Evolutionary conservation across 1,284 basidiomycete genomes (phyloP), one percentile per base, ranked within the genome.

Genomic region (Ustilago curta): DNA sequence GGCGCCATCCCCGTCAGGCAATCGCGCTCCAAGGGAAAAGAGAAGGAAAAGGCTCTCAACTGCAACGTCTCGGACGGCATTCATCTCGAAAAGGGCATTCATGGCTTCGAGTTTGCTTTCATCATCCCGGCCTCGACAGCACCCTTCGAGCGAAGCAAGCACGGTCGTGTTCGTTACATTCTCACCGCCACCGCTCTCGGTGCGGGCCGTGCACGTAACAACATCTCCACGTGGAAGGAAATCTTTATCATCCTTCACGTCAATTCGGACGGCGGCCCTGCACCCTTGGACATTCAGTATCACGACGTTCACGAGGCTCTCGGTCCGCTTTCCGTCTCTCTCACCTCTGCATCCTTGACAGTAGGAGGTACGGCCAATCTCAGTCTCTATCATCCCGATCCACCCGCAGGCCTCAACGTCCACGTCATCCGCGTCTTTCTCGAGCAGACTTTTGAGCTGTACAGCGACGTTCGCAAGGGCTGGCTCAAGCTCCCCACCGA

Each of bases 21-120:
- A 37, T 52, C 61, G 4, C 49, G 63, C 14, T 57, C 67, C 49
- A 76, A 76, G 56, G 66, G 69, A 48, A 76, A 78, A 58, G 72
- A 61, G 39, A 79, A 76, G 50, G 77, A 65, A 31, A 70, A 66
- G 60, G 44, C 61, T 23, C 42, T 40, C 35, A 60, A 59, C 39
- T 67, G 70, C 66, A 62, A 56, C 29, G 56, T 66, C 32, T 51
- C 56, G 8, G 67, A 69, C 8, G 77, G 77, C 49, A 55, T 83
- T 6, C 77, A 74, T 40, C 78, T 83, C 35, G 73, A 76, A 5
- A 78, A 76, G 56, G 82, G 82, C 37, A 67, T 83, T 19, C 81
- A 83, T 39, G 82, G 81, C 44, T 84, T 84, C 53, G 81, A 84
- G 53, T 84, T 84, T 49, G 72, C 80, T 29, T 82, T 84, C 62